Conservation (phyloP, 352 stramenopile species). For the Phytopythium helicoides region DNA sequence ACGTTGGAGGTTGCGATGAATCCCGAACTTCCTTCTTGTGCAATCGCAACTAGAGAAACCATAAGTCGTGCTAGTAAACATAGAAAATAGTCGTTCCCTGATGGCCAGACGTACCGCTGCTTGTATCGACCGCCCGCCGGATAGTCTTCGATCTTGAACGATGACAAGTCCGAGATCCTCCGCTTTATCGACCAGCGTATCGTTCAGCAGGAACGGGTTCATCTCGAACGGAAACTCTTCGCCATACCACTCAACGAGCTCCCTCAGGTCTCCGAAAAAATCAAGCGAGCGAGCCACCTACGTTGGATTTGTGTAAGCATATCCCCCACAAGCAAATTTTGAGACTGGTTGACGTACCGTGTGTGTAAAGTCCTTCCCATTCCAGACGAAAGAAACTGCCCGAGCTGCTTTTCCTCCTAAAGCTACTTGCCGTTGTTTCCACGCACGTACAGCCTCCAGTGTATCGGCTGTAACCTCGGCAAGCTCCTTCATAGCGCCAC, state of each 20-base stretch:
- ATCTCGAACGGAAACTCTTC: constrained; percentile 68
- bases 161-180: constrained; percentile 27
- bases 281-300: constrained; percentile 56
- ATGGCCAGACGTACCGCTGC: constrained; percentile 21
- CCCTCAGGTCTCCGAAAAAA: constrained; percentile 25
- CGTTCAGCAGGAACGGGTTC: constrained; percentile 61
- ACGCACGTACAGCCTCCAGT: constrained; percentile 37
- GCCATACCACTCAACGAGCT: constrained; percentile 65
- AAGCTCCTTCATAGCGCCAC: constrained; percentile 23
- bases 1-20: constrained; percentile 27
- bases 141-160: neutral
- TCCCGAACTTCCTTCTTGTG: constrained; percentile 17
- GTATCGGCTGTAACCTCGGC: constrained; percentile 25
- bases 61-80: neutral
- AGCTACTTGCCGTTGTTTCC: constrained; percentile 16
- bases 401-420: neutral
- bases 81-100: neutral
- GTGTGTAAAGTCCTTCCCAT: constrained; percentile 43
- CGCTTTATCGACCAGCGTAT: constrained; percentile 47
- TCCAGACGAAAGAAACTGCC: constrained; percentile 47
- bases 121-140: constrained; percentile 25
- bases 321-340: too few species aligned
- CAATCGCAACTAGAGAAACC: constrained; percentile 21
- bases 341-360: constrained; percentile 12
- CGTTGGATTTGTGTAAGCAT: too few species aligned